Evolutionary conservation across 257 asterid genomes (phyloP), one percentile per base, ranked within the genome.

Genomic region (Leptodermis oblonga): DNA sequence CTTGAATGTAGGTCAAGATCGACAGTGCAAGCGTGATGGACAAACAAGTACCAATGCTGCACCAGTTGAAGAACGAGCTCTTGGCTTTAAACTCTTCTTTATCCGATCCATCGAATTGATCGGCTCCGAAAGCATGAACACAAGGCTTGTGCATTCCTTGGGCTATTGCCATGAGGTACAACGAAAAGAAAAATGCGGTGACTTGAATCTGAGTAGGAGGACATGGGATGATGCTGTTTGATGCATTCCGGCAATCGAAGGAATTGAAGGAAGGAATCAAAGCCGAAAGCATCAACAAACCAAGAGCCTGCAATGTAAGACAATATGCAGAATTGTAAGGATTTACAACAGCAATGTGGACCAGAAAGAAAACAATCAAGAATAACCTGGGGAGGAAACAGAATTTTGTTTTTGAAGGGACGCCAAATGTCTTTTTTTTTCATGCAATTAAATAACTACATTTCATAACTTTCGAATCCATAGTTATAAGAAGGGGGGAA

Each of bases 121-220:
- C 79, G 7, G 82, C 82, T 34, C 82, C 82, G 36, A 78, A 78
- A 14, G 79, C 82, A 51, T 73, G 82, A 56, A 78, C 73, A 46
- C 78, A 69, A 25, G 82, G 82, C 74, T 67, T 78, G 58, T 78
- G 78, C 25, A 77, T 74, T 55, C 82, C 82, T 70, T 78, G 78
- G 3, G 76, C 82, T 28, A 73, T 15, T 48, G 82, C 73, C n/a
- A 78, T 65, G 2, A 78, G 67, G 46, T 78, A 78, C 42, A 78
- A 58, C 4, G 82, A 43, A 48, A 78, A 70, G 70, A 78, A 78
- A 45, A 69, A 78, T 30, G 62, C 18, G 28, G 74, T 31, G 60
- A 65, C 26, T 48, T 78, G 79, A 26, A 70, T 1, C 39, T 46
- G 51, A 51, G 82, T 59, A 17, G 78, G 82, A 14, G 76, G 62